Base-by-base conservation (phyloP, 371 early-diverging fungal species). In the Mucor mucedo region DNA sequence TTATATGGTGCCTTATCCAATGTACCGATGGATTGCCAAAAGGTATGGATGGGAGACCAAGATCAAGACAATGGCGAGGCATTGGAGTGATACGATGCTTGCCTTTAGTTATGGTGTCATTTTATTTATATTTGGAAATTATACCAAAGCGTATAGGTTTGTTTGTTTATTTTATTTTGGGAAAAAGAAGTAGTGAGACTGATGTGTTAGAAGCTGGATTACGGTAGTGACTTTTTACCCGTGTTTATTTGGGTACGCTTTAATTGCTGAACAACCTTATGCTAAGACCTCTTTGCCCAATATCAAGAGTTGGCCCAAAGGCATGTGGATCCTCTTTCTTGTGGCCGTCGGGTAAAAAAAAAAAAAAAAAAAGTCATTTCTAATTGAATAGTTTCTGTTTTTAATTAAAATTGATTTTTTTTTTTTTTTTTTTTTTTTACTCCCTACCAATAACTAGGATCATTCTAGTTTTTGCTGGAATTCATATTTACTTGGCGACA, bases 41-140 rank as follows among this genome's bases (percentile, higher is more conserved):
- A 70, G 73, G 13, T 85, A 82, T 55, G 78, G 84, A 29, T 89
- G 89, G 86, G 93, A 92, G 66, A 76, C 81, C 21, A 83, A 85
- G 39, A 64, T 69, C 14, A 90, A 91, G 60, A 79, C 85, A 14
- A 66, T 84, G 6, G 85, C 85, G 9, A 79, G 89, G 30, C 89
- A 89, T 54, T 91, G 85, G 67, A 85, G 86, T 60, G 90, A 91
- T 67, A 29, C 85, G 4, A 68, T 87, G 45, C 63, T 76, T 14
- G 87, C 83, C 0, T 70, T 89, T 13, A 69, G 80, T 2, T 91
- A 89, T 66, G 78, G 84, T 5, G 76, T 84, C 27, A 74, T 92
- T n/a, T 67, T 93, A 5, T 93, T 94, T 76, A 85, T 89, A n/a
- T 84, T 92, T 81, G 93, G 93, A 30, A 91, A 91, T 72, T 93